Conservation (phyloP, 331 rosid species). For the Arachis monticola region DNA sequence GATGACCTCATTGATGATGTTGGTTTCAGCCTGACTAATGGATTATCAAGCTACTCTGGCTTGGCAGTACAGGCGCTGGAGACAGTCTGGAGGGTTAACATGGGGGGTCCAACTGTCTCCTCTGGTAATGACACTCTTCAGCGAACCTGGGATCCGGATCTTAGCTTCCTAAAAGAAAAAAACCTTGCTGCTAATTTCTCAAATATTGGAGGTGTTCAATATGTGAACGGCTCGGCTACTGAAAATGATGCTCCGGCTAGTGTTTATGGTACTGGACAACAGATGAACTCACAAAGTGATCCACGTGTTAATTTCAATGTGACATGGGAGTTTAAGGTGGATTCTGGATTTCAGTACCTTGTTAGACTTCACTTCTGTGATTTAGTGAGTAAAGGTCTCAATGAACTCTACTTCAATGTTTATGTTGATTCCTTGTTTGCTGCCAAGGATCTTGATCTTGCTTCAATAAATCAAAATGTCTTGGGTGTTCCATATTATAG, state of each 20-base stretch:
- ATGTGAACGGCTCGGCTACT: slow-evolving; percentile 42
- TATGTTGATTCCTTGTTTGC: slow-evolving; percentile 55
- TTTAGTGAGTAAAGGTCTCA: slow-evolving; percentile 49
- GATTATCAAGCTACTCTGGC: slow-evolving; percentile 33
- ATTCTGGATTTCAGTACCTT: slow-evolving; percentile 62
- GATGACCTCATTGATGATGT: slow-evolving; percentile 56
- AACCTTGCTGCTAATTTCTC: slow-evolving; percentile 38
- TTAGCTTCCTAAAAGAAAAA: slow-evolving; percentile 35
- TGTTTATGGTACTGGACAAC: slow-evolving; percentile 64
- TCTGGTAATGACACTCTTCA: slow-evolving; percentile 57
- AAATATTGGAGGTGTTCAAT: slow-evolving; percentile 49
- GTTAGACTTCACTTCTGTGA: slow-evolving; percentile 76
- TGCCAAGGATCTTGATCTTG: slow-evolving; percentile 51
- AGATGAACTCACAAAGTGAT: slow-evolving; percentile 43
- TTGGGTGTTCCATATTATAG: slow-evolving; percentile 52
- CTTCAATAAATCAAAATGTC: background rate
- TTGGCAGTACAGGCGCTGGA: slow-evolving; percentile 53
- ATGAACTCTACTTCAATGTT: slow-evolving; percentile 61
- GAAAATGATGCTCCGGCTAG: slow-evolving; percentile 53
- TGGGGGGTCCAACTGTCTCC: slow-evolving; percentile 69
- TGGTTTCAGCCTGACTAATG: slow-evolving; percentile 6
- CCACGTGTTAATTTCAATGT: slow-evolving; percentile 55
- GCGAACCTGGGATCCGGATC: slow-evolving; percentile 70
- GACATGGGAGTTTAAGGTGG: slow-evolving; percentile 67
- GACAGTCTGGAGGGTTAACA: slow-evolving; percentile 73